Percentiles rank a stretch among this genome's conserved stretches.
Evolutionary conservation across 495 filamentous ascomycete genomes (phyloP).

Genomic region (Lasiosphaeriaceae sp.): DNA sequence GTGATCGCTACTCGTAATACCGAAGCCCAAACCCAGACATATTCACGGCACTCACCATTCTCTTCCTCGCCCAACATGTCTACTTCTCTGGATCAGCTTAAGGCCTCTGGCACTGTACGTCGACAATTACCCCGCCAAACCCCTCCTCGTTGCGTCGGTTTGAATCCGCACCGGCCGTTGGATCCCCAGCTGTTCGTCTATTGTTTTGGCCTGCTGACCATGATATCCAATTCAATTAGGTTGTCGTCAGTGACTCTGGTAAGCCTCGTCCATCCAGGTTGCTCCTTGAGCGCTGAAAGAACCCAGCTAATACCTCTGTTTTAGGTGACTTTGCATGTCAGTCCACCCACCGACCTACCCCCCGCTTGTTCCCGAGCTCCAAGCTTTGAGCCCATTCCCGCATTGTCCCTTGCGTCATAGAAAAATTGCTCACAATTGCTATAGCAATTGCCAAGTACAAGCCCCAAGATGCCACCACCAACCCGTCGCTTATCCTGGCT

Average conservation of each 20-base stretch:
- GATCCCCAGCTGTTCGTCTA: background rate
- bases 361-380: background rate
- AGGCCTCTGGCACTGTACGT: constrained; percentile 91
- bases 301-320: constrained; percentile 12
- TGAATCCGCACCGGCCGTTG: background rate
- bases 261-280: constrained; percentile 35
- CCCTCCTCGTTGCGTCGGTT: constrained; percentile 10
- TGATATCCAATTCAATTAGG: constrained; percentile 42
- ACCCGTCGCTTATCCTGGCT: constrained; percentile 95
- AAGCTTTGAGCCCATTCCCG: background rate
- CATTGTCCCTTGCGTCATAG: background rate
- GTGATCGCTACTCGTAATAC: background rate
- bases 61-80: constrained; percentile 56
- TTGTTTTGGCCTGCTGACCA: constrained; percentile 23
- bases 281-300: background rate
- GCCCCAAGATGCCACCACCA: constrained; percentile 99
- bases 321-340: constrained; percentile 76
- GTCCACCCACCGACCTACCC: constrained; percentile 29
- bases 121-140: constrained; percentile 39
- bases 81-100: constrained; percentile 90
- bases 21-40: background rate
- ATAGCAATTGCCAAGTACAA: constrained; percentile 98
- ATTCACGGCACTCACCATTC: constrained; percentile 3
- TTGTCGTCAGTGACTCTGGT: constrained; percentile 96
- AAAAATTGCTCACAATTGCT: constrained; percentile 30